A percentile compares a stretch with the other conserved stretches of the same genome.
Evolutionary conservation across 2,329 filamentous ascomycete genomes (phyloP).

Genomic region (Cryphonectria radicalis): DNA sequence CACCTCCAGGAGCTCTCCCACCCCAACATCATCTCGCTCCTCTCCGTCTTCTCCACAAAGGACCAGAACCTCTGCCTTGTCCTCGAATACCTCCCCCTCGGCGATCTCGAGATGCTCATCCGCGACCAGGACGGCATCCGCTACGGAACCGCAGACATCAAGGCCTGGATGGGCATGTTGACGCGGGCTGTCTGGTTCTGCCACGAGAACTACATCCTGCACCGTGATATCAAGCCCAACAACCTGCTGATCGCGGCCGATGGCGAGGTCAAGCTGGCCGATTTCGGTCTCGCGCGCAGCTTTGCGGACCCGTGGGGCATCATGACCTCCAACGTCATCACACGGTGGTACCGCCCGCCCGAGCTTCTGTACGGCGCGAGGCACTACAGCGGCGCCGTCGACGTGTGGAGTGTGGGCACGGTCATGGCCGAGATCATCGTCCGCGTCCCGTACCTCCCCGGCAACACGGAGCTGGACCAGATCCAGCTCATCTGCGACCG

Average conservation of each 20-base stretch:
- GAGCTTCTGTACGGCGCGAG: constrained; percentile 90
- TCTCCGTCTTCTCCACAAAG: constrained; percentile 93
- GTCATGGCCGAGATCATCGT: constrained; percentile 92
- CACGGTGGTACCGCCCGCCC: constrained; percentile 93
- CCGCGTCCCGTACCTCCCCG: constrained; percentile 80
- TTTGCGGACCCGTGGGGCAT: constrained; percentile 86
- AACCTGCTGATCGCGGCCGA: constrained; percentile 93
- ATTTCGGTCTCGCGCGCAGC: constrained; percentile 91
- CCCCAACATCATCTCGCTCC: constrained; percentile 91
- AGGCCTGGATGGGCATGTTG: constrained; percentile 99
- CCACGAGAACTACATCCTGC: constrained; percentile 90
- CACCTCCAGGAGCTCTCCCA: constrained; percentile 93
- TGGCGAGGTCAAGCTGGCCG: constrained; percentile 91
- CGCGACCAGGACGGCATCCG: constrained; percentile 77
- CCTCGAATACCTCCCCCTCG: constrained; percentile 89
- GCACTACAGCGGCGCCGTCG: constrained; percentile 88
- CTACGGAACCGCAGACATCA: constrained; percentile 89
- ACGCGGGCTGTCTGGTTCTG: constrained; percentile 92
- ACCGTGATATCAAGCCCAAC: constrained; percentile 99
- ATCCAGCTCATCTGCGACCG: constrained; percentile 81
- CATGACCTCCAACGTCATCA: constrained; percentile 97
- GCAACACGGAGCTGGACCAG: constrained; percentile 85
- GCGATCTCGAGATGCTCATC: constrained; percentile 93
- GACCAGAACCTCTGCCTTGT: constrained; percentile 97
- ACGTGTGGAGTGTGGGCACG: constrained; percentile 91